Evolutionary conservation across 257 asterid genomes (phyloP).

Genomic region (Cruciata laevipes): DNA sequence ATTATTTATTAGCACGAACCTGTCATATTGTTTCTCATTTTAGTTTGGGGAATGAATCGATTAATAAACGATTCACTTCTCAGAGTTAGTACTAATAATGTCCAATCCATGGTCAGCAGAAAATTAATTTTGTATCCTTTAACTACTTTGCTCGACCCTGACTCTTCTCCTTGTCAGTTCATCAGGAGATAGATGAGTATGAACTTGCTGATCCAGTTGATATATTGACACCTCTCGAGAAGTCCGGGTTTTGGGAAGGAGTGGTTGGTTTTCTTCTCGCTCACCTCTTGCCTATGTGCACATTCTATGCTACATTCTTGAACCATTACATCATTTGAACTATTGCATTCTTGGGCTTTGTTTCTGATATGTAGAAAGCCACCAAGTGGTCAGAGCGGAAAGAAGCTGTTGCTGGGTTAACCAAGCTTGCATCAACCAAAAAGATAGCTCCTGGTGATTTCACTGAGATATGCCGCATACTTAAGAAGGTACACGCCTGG

Average conservation of each 20-base stretch:
- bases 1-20: conserved; percentile 5
- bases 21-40: neutral
- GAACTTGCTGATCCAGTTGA: conserved; percentile 99
- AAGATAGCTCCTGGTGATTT: conserved; percentile 98
- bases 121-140: conserved; percentile 3
- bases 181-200: conserved; percentile 93
- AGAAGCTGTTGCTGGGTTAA: conserved; percentile 93
- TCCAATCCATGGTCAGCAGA: neutral
- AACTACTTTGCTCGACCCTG: conserved; percentile 24
- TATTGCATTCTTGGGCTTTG: conserved; percentile 14
- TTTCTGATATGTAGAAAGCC: conserved; percentile 64
- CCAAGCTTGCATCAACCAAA: conserved; percentile 93
- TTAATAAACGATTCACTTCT: neutral
- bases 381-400: conserved; percentile 97
- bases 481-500: conserved; percentile 62
- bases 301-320: neutral
- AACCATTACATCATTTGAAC: neutral
- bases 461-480: conserved; percentile 84
- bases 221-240: conserved; percentile 86
- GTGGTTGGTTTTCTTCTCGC: conserved; percentile 52
- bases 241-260: conserved; percentile 99
- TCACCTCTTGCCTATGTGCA: neutral
- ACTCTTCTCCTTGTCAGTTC: conserved; percentile 50
- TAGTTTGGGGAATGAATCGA: neutral
- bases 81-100: neutral